phyloP scores from a whole-genome alignment of 768 basidiomycete genomes.

The Termitomyces sp. region DNA sequence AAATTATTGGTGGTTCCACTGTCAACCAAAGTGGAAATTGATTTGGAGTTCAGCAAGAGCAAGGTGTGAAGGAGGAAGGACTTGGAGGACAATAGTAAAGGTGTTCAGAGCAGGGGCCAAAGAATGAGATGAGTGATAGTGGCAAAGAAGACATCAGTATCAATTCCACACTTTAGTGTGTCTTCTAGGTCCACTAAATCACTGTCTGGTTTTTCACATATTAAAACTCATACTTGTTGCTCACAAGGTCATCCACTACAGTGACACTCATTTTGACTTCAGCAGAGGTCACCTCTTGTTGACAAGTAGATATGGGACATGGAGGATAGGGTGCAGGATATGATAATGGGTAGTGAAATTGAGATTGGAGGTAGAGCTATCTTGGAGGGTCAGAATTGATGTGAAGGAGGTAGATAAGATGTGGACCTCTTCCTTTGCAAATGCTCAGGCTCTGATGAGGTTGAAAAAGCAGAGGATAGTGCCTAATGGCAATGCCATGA shows the following conservation, averaged over 20 bases:
- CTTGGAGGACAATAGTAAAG: no score
- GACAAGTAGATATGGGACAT: slow-evolving; percentile 70
- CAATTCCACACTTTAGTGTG: no score
- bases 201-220: no score
- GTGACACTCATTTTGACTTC: slow-evolving; percentile 45
- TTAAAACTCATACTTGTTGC: no score
- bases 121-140: no score
- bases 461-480: slow-evolving; percentile 75
- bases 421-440: slow-evolving; percentile 67
- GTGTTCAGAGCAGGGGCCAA: no score
- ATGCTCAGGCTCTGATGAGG: slow-evolving; percentile 66
- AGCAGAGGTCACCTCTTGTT: slow-evolving; percentile 41
- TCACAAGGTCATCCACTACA: slow-evolving; percentile 25
- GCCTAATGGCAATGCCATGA: slow-evolving; percentile 77
- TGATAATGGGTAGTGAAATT: slow-evolving; percentile 65
- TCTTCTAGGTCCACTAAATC: no score
- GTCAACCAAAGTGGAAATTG: no score
- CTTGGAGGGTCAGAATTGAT: background rate
- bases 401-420: background rate
- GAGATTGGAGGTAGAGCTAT: slow-evolving; percentile 63
- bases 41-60: no score
- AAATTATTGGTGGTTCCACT: no score
- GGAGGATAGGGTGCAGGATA: slow-evolving; percentile 64
- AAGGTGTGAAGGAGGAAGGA: no score
- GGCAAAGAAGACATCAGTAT: no score